Evolutionary conservation across 345 rosid species (phyloP).

Genomic region (Arabis hirsuta): DNA sequence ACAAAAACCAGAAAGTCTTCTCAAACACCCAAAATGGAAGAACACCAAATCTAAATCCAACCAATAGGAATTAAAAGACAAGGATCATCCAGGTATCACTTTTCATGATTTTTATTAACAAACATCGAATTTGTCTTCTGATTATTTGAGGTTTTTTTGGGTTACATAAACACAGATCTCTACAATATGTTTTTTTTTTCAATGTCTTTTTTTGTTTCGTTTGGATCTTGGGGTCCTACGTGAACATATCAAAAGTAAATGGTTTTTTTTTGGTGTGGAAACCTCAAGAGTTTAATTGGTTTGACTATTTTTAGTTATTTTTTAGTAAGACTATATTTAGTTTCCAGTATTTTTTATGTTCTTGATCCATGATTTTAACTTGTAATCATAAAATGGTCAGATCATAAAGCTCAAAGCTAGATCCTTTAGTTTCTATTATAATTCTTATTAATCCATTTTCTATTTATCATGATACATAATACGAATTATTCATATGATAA

Average conservation of each 20-base stretch:
- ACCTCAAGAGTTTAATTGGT: constrained; percentile 16
- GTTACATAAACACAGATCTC: not conserved
- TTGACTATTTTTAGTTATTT: constrained; percentile 20
- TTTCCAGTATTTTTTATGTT: not conserved
- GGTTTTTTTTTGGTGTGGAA: not conserved
- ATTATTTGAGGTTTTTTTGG: not conserved
- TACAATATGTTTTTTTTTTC: not conserved
- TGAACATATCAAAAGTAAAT: constrained; percentile 22
- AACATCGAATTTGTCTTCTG: not conserved
- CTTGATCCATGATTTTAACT: constrained; percentile 2
- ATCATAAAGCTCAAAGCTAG: constrained; percentile 10
- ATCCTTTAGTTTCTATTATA: not conserved
- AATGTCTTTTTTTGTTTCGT: not conserved
- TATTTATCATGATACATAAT: constrained; percentile 3
- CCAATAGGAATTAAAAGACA: constrained; percentile 25
- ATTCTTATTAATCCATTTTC: not conserved
- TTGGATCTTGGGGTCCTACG: constrained; percentile 21
- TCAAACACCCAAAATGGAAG: constrained; percentile 24
- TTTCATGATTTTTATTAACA: not conserved
- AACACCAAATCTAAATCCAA: constrained; percentile 32
- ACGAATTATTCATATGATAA: not conserved
- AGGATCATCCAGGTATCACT: constrained; percentile 33
- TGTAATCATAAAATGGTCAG: not conserved
- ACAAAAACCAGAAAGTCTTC: constrained; percentile 25
- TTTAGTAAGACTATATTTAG: constrained; percentile 2